Conservation (phyloP, 1,139 yeast species). For the Magnusiomyces sp. region DNA sequence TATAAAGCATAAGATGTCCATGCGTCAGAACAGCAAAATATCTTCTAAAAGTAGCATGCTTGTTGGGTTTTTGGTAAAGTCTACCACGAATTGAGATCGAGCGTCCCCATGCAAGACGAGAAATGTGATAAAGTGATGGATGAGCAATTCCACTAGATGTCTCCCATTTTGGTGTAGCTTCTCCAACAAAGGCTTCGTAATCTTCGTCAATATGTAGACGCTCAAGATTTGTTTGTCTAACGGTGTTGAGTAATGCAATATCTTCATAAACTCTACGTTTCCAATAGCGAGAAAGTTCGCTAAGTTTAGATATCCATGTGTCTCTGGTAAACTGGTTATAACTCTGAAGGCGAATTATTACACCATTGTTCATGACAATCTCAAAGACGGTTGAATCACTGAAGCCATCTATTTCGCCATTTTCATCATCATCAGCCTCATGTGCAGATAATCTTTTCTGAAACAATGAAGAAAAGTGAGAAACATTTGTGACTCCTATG, state of each 20-base stretch:
- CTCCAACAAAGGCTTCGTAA: constrained; percentile 49
- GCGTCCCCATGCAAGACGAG: constrained; percentile 50
- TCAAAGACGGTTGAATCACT: constrained; percentile 40
- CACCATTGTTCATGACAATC: constrained; percentile 42
- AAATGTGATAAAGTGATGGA: constrained; percentile 45
- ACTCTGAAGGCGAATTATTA: constrained; percentile 49
- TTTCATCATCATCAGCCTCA: constrained; percentile 24
- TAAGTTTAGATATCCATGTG: constrained; percentile 55
- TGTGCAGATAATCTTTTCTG: not conserved
- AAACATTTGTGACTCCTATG: constrained; percentile 9
- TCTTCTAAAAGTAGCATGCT: constrained; percentile 56
- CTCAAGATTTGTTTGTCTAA: constrained; percentile 42
- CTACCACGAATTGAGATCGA: constrained; percentile 54
- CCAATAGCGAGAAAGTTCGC: constrained; percentile 53
- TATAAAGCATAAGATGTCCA: constrained; percentile 48
- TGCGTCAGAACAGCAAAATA: constrained; percentile 61
- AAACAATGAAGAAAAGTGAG: not conserved
- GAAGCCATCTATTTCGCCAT: constrained; percentile 30
- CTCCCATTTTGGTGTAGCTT: constrained; percentile 47
- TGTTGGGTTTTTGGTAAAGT: constrained; percentile 58
- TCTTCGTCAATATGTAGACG: constrained; percentile 46
- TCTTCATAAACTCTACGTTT: constrained; percentile 39
- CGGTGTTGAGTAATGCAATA: constrained; percentile 29
- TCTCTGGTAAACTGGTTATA: constrained; percentile 43
- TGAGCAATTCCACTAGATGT: constrained; percentile 44